These are phyloP conservation scores for Biancaea sappan DNA, from an alignment of 306 rosid species.

Conservation along the genomic window DNA sequence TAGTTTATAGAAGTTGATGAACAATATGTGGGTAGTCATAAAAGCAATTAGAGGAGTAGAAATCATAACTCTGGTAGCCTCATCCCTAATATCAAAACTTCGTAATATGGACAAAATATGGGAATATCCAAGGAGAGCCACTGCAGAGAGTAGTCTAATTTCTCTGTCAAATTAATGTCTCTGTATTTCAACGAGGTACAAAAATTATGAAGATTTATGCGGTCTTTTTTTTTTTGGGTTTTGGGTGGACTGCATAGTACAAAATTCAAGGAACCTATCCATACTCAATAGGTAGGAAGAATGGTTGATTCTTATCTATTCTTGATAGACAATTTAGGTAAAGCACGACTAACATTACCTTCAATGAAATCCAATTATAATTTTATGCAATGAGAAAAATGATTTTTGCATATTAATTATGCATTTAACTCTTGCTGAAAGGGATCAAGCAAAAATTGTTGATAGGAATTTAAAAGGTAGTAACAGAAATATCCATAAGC, in stretches of 20 bases:
- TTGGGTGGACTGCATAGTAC: background rate
- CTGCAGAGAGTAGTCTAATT: constrained; percentile 68
- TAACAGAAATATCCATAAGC: background rate
- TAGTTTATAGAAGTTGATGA: constrained; percentile 61
- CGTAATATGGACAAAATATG: constrained; percentile 63
- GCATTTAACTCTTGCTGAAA: background rate
- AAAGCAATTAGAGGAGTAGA: constrained; percentile 77
- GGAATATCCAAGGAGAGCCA: constrained; percentile 77
- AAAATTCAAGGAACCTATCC: background rate
- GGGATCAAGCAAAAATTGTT: background rate
- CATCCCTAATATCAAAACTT: constrained; percentile 59
- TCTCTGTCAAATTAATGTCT: constrained; percentile 68
- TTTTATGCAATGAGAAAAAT: background rate
- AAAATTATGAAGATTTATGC: background rate
- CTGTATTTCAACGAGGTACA: constrained; percentile 47
- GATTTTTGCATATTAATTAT: background rate
- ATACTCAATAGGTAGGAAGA: constrained; percentile 4
- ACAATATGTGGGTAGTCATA: constrained; percentile 66
- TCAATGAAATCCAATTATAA: constrained; percentile 16
- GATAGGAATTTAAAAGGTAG: background rate
- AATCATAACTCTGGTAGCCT: constrained; percentile 79
- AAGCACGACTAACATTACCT: background rate
- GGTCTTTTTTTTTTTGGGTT: too few relatives aligned
- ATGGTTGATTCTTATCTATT: constrained; percentile 1
- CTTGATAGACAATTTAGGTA: background rate